These are phyloP conservation scores for Pleurotus djamor DNA, from an alignment of 768 basidiomycete species.

Conservation along the genomic window DNA sequence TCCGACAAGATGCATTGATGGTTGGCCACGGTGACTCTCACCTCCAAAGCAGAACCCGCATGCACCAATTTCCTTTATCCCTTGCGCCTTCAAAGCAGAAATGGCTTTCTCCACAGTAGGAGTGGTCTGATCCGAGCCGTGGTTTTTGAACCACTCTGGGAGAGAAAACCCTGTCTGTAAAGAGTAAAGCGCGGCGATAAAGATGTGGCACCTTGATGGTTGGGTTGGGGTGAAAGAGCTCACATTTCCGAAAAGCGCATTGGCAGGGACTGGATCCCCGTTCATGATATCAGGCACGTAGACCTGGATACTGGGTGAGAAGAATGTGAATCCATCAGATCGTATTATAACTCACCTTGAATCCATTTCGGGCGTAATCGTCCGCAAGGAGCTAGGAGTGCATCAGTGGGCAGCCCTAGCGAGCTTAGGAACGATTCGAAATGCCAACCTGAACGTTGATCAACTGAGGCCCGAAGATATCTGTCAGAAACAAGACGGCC, in stretches of 20 bases:
- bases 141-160: conserved; percentile 39
- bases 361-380: conserved; percentile 43
- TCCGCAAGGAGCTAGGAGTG: conserved; percentile 33
- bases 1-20: background rate
- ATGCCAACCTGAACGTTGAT: conserved; percentile 21
- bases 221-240: background rate
- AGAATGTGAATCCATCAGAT: background rate
- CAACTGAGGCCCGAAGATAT: conserved; percentile 36
- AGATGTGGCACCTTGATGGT: background rate
- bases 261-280: conserved; percentile 36
- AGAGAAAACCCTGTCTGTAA: conserved; percentile 33
- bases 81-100: conserved; percentile 51
- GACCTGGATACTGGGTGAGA: conserved; percentile 20
- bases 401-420: too few relatives aligned
- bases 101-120: conserved; percentile 57
- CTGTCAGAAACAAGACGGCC: conserved; percentile 41
- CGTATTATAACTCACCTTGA: conserved; percentile 27
- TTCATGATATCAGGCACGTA: conserved; percentile 39
- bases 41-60: conserved; percentile 75
- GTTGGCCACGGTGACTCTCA: conserved; percentile 17
- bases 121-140: conserved; percentile 36
- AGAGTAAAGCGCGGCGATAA: background rate
- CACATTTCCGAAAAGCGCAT: conserved; percentile 30
- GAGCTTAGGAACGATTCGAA: background rate
- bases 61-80: conserved; percentile 56